phyloP scores from a whole-genome alignment of 192 early-diverging fungal species.

The Umbelopsis ramanniana region DNA sequence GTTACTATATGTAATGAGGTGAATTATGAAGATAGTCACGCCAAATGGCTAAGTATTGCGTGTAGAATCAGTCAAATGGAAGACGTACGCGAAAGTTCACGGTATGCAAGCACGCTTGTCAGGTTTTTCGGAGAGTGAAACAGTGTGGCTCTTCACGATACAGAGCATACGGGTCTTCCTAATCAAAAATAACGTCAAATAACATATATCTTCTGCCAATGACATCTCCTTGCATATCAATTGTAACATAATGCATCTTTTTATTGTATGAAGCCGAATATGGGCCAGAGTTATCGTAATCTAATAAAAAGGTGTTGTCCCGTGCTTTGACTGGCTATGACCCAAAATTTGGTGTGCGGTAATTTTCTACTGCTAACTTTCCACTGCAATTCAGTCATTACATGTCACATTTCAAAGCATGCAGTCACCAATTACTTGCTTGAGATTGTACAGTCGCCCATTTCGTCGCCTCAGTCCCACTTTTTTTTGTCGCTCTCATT shows the following conservation, averaged over 20 bases:
- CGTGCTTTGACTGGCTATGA: background rate
- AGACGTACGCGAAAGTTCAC: too few relatives aligned
- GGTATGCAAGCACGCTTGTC: background rate
- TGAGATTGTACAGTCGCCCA: background rate
- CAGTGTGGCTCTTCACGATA: background rate
- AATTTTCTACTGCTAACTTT: background rate
- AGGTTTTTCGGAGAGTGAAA: background rate
- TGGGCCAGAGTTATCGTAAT: too few relatives aligned
- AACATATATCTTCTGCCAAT: too few relatives aligned
- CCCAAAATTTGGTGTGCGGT: conserved; percentile 1
- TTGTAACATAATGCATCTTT: too few relatives aligned
- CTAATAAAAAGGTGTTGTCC: too few relatives aligned
- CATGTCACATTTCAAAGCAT: background rate
- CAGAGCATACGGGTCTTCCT: too few relatives aligned
- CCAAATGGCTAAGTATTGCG: too few relatives aligned
- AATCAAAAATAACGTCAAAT: too few relatives aligned
- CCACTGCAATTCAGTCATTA: background rate
- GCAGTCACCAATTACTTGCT: background rate
- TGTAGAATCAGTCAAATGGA: too few relatives aligned
- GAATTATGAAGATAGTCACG: too few relatives aligned
- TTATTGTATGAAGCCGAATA: background rate
- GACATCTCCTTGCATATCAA: too few relatives aligned
- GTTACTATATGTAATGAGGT: too few relatives aligned
- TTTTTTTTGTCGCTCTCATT: conserved; percentile 6
- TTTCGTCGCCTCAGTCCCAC: background rate